phyloP scores from a whole-genome alignment of 495 filamentous ascomycete species.

The Lindgomyces ingoldianus region DNA sequence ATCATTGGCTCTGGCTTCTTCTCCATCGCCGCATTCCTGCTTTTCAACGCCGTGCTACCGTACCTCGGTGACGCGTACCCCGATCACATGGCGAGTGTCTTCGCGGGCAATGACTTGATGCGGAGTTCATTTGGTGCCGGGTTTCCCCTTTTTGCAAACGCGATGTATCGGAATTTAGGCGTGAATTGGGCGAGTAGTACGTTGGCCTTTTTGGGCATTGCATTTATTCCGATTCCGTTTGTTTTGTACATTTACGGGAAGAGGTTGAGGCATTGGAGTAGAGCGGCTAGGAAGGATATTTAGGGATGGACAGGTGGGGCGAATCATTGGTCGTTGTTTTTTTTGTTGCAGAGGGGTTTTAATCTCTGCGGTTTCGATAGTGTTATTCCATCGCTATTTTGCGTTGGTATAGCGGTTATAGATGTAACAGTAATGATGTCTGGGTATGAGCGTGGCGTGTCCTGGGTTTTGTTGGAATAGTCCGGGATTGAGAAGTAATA shows the following conservation, averaged over 20 bases:
- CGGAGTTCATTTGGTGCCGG: conserved; percentile 52
- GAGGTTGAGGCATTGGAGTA: conserved; percentile 26
- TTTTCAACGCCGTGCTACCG: conserved; percentile 56
- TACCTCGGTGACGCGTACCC: conserved; percentile 45
- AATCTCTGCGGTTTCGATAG: no score
- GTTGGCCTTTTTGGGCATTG: conserved; percentile 41
- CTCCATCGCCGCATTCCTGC: conserved; percentile 54
- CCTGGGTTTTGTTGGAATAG: not conserved
- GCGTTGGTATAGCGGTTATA: no score
- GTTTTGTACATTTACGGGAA: conserved; percentile 44
- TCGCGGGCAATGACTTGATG: conserved; percentile 57
- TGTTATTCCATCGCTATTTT: no score
- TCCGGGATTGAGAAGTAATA: not conserved
- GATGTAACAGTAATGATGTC: no score
- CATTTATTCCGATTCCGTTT: conserved; percentile 47
- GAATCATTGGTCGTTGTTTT: no score
- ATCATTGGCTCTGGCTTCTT: conserved; percentile 58
- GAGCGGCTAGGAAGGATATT: conserved; percentile 28
- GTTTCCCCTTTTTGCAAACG: conserved; percentile 53
- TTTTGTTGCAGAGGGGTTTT: no score
- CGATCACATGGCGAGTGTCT: conserved; percentile 49
- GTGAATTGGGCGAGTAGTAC: conserved; percentile 40
- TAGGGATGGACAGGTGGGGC: not conserved
- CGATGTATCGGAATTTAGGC: conserved; percentile 46
- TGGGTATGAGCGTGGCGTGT: not conserved